Conservation (phyloP, 495 filamentous ascomycete genomes). For the Penicillium egyptiacum region DNA sequence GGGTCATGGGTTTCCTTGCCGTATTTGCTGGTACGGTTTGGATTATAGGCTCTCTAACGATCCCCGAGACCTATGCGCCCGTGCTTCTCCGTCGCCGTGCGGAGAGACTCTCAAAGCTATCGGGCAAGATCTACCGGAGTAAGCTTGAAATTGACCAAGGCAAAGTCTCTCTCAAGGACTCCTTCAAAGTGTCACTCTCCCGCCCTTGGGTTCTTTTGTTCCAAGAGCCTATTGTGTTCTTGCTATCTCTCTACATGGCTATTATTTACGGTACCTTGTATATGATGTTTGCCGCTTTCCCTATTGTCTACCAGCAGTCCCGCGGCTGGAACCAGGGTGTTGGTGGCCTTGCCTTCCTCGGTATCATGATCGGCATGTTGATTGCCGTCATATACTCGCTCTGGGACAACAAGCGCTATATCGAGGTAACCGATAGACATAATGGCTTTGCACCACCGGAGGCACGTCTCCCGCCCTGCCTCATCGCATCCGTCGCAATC, state of each 20-base stretch:
- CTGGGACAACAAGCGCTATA: conserved; percentile 52
- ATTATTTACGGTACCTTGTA: conserved; percentile 77
- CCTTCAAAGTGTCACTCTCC: conserved; percentile 47
- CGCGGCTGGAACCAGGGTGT: conserved; percentile 75
- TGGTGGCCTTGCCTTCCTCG: conserved; percentile 74
- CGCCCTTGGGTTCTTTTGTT: conserved; percentile 53
- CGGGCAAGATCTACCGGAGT: conserved; percentile 57
- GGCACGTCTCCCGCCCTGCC: conserved; percentile 46
- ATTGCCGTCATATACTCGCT: conserved; percentile 52
- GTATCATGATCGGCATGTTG: conserved; percentile 83
- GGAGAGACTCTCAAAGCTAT: conserved; percentile 49
- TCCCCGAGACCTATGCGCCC: conserved; percentile 63
- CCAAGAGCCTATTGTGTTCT: conserved; percentile 59
- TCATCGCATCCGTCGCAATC: conserved; percentile 44
- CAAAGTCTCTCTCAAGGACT: conserved; percentile 32
- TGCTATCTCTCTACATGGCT: conserved; percentile 71
- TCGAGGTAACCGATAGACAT: conserved; percentile 35
- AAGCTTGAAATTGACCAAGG: conserved; percentile 49
- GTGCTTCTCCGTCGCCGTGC: conserved; percentile 58
- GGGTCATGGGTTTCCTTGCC: conserved; percentile 62
- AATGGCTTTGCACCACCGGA: conserved; percentile 49
- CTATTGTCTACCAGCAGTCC: conserved; percentile 71
- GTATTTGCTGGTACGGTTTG: conserved; percentile 54
- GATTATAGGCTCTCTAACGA: conserved; percentile 52
- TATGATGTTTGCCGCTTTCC: conserved; percentile 79